Evolutionary conservation across 1,284 basidiomycete genomes (phyloP).

Genomic region (Inonotus hispidus): DNA sequence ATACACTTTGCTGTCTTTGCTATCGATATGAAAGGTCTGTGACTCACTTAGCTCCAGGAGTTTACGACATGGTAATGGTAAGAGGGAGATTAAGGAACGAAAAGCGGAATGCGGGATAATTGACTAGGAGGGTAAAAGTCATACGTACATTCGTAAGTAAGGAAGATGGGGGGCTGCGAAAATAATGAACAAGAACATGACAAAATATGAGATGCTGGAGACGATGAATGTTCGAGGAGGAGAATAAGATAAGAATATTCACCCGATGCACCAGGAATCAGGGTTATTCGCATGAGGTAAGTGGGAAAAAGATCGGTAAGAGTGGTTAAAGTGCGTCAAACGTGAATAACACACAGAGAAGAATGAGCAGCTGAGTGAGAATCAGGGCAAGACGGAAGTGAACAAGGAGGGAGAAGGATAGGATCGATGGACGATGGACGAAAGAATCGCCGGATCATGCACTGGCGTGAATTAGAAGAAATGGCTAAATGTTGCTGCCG

Average conservation of each 20-base stretch:
- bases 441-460: background rate
- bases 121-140: background rate
- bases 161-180: too few species aligned
- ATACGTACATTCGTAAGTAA: too few species aligned
- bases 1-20: too few species aligned
- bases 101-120: background rate
- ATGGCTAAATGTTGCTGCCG: too few species aligned
- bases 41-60: too few species aligned
- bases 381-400: background rate
- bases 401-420: background rate
- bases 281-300: background rate
- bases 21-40: too few species aligned
- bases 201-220: background rate
- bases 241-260: background rate
- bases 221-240: background rate
- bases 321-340: too few species aligned
- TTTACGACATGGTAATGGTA: background rate
- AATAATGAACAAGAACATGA: background rate
- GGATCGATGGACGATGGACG: background rate
- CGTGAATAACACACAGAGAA: too few species aligned
- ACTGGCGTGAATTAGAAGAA: background rate
- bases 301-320: too few species aligned
- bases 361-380: too few species aligned
- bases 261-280: slow-evolving; percentile 10
- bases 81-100: background rate